Percentiles rank a stretch among this genome's conserved stretches.
Conservation (phyloP, 2,329 filamentous ascomycete species). For the Trichoderma simmonsii region DNA sequence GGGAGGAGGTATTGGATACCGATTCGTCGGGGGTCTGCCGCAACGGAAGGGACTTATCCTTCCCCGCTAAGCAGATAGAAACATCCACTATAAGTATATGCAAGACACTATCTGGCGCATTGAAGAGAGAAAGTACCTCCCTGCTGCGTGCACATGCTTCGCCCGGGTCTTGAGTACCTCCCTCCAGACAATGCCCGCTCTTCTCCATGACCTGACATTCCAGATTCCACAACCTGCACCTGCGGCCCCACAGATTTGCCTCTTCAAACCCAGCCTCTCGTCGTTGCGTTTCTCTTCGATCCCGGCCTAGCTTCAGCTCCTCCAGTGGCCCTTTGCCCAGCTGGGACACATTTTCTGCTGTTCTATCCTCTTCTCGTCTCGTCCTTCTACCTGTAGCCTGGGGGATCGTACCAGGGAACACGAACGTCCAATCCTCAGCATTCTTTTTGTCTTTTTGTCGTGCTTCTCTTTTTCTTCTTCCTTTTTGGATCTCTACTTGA, state of each 20-base stretch:
- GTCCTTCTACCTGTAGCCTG: not conserved
- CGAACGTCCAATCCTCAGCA: not conserved
- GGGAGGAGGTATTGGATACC: not conserved
- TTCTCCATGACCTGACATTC: slow-evolving; percentile 1
- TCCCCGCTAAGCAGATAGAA: not conserved
- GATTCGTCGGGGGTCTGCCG: not conserved
- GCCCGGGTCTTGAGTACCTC: not conserved
- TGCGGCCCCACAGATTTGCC: not conserved
- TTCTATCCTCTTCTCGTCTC: not conserved
- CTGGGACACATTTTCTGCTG: not conserved
- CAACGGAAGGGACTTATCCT: not conserved
- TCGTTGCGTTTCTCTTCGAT: not conserved
- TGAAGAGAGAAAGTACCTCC: not conserved
- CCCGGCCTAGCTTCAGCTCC: not conserved
- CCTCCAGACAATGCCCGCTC: not conserved
- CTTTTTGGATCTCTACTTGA: not conserved
- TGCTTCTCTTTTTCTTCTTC: not conserved
- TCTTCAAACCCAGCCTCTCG: not conserved
- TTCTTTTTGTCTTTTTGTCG: not conserved
- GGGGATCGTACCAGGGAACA: not conserved
- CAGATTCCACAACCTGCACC: not conserved
- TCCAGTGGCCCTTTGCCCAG: not conserved
- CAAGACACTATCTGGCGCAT: not conserved
- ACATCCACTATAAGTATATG: not conserved
- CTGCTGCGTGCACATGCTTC: not conserved